Percentiles rank a stretch among this genome's conserved stretches.
Evolutionary conservation across 352 stramenopile genomes (phyloP).

Genomic region (Peronospora belbahrii): DNA sequence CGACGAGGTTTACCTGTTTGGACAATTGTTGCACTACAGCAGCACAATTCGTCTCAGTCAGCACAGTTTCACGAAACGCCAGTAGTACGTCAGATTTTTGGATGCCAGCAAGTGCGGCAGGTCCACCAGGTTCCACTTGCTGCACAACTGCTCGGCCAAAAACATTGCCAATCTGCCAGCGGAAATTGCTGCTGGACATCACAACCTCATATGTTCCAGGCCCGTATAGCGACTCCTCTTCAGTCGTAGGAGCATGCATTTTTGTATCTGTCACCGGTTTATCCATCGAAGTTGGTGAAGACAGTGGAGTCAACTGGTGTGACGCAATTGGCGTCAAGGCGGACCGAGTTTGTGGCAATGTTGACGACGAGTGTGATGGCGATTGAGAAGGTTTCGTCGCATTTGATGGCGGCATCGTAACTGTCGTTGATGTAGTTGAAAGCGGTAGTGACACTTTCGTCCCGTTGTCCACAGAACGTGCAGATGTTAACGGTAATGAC

Average conservation of each 20-base stretch:
- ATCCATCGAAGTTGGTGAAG: constrained; percentile 21
- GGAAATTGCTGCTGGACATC: constrained; percentile 64
- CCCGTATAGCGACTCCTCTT: constrained; percentile 41
- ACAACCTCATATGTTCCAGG: constrained; percentile 76
- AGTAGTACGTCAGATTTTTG: constrained; percentile 83
- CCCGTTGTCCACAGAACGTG: constrained; percentile 5
- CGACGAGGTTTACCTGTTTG: constrained; percentile 44
- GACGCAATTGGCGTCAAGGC: constrained; percentile 41
- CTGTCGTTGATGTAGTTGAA: constrained; percentile 8
- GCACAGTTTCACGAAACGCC: constrained; percentile 55
- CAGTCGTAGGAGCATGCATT: neutral
- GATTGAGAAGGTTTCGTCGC: constrained; percentile 14
- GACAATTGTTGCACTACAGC: constrained; percentile 72
- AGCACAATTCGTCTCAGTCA: constrained; percentile 72
- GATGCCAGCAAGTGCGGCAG: constrained; percentile 58
- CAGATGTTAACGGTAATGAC: constrained; percentile 3
- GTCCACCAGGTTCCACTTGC: constrained; percentile 53
- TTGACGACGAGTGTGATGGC: constrained; percentile 27
- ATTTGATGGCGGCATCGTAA: constrained; percentile 16
- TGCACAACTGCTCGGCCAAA: constrained; percentile 80
- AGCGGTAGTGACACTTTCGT: constrained; percentile 6
- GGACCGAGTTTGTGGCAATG: constrained; percentile 30
- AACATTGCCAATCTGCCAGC: constrained; percentile 80
- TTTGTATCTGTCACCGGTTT: constrained; percentile 1
- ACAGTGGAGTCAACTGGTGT: constrained; percentile 49